phyloP scores from a whole-genome alignment of 495 filamentous ascomycete genomes.

The Acidiella bohemica region DNA sequence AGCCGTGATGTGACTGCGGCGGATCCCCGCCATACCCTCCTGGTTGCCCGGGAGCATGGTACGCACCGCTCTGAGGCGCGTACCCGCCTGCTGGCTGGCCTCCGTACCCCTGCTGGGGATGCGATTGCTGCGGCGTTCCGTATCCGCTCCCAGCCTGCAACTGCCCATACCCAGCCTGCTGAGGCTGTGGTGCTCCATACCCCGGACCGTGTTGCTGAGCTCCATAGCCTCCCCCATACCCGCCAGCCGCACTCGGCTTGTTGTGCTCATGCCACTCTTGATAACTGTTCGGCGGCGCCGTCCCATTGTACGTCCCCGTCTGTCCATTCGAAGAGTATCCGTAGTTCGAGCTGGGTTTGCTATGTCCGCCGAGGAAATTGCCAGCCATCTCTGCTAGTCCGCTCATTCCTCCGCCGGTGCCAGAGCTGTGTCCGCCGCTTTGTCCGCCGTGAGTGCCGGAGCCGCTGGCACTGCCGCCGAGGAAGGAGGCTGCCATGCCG shows the following conservation, averaged over 20 bases:
- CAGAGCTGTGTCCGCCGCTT: slow-evolving; percentile 20
- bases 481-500: slow-evolving; percentile 12
- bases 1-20: slow-evolving; percentile 8
- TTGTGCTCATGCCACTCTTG: neutral
- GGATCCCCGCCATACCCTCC: slow-evolving; percentile 1
- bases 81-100: slow-evolving; percentile 10
- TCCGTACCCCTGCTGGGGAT: neutral
- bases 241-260: neutral
- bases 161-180: neutral
- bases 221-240: neutral
- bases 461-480: slow-evolving; percentile 11
- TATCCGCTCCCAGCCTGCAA: neutral
- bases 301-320: slow-evolving; percentile 13
- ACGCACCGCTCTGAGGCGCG: neutral
- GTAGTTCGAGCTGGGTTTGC: slow-evolving; percentile 19
- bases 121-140: neutral
- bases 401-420: slow-evolving; percentile 13
- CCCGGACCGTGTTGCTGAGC: neutral
- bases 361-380: neutral
- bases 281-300: slow-evolving; percentile 5
- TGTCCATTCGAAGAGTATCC: slow-evolving; percentile 14
- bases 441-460: slow-evolving; percentile 13
- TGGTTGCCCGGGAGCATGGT: slow-evolving; percentile 12
- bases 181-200: neutral
- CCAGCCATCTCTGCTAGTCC: neutral